Evolutionary conservation across 1,139 yeast genomes (phyloP).

Genomic region (Candida labiduridarum): DNA sequence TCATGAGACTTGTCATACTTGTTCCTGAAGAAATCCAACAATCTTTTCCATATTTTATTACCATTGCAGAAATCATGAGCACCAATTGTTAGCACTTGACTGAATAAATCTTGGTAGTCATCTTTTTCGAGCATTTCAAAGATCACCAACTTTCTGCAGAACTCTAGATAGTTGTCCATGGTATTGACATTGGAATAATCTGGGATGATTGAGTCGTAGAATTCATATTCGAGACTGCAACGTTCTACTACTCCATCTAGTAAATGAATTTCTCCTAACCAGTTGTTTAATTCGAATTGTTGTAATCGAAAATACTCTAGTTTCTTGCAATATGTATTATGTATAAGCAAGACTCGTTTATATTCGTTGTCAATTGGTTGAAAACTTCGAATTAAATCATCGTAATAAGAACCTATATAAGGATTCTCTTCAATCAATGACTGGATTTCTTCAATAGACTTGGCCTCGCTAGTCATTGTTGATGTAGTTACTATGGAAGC

Average conservation of each 20-base stretch:
- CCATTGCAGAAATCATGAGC: conserved; percentile 39
- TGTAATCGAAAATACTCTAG: conserved; percentile 22
- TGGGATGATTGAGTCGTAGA: conserved; percentile 20
- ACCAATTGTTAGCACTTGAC: conserved; percentile 29
- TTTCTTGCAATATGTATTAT: conserved; percentile 23
- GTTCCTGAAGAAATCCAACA: conserved; percentile 19
- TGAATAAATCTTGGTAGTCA: conserved; percentile 18
- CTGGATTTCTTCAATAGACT: conserved; percentile 1
- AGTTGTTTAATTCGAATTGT: conserved; percentile 27
- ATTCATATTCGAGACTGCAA: conserved; percentile 17
- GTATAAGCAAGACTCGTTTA: conserved; percentile 15
- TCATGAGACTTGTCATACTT: conserved; percentile 14
- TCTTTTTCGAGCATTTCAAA: conserved; percentile 14
- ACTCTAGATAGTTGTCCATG: conserved; percentile 23
- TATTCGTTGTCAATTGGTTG: conserved; percentile 13
- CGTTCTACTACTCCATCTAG: conserved; percentile 18
- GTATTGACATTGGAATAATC: conserved; percentile 23
- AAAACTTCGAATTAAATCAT: conserved; percentile 20
- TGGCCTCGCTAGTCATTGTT: background rate
- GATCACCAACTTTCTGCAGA: background rate
- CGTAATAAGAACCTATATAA: conserved; percentile 18
- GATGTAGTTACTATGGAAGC: too few relatives aligned
- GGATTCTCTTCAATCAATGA: conserved; percentile 7
- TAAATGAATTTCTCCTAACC: conserved; percentile 26
- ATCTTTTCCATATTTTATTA: conserved; percentile 36